Percentiles rank a stretch among this genome's conserved stretches.
Conservation (phyloP, 495 filamentous ascomycete species). For the Collariella sp. region DNA sequence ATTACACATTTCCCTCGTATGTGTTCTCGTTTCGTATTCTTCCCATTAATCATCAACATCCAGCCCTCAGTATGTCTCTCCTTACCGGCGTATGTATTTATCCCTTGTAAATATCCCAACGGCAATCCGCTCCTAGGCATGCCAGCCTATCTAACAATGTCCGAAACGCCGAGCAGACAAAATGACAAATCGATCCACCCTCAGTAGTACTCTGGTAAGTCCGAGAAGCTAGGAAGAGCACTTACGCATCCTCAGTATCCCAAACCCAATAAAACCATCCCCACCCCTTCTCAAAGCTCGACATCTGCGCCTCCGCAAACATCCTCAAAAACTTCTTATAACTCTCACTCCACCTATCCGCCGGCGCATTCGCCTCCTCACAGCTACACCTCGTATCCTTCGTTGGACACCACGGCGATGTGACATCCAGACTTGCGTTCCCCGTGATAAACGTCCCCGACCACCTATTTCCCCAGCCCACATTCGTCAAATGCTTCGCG, state of each 20-base stretch:
- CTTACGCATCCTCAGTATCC: slow-evolving; percentile 40
- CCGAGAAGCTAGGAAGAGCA: slow-evolving; percentile 64
- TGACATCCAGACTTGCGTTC: slow-evolving; percentile 45
- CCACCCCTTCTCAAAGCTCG: slow-evolving; percentile 78
- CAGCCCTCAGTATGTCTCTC: background rate
- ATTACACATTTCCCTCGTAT: no score
- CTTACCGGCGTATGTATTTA: no score
- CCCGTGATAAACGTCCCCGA: slow-evolving; percentile 61
- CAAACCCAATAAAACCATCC: slow-evolving; percentile 98
- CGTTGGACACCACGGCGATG: slow-evolving; percentile 63
- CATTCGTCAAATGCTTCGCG: slow-evolving; percentile 78
- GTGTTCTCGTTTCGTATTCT: no score
- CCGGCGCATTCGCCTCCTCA: slow-evolving; percentile 62
- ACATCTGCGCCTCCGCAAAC: slow-evolving; percentile 95
- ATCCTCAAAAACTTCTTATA: slow-evolving; percentile 84
- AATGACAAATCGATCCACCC: background rate
- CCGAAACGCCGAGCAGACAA: slow-evolving; percentile 1
- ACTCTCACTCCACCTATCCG: slow-evolving; percentile 51
- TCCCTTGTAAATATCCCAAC: background rate
- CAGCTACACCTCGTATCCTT: slow-evolving; percentile 60
- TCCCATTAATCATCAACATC: background rate
- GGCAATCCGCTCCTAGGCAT: background rate
- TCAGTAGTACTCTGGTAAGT: slow-evolving; percentile 62
- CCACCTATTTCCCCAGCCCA: slow-evolving; percentile 83
- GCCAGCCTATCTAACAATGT: background rate